Conservation (phyloP, 495 filamentous ascomycete species). For the Penicillium samsonianum region DNA sequence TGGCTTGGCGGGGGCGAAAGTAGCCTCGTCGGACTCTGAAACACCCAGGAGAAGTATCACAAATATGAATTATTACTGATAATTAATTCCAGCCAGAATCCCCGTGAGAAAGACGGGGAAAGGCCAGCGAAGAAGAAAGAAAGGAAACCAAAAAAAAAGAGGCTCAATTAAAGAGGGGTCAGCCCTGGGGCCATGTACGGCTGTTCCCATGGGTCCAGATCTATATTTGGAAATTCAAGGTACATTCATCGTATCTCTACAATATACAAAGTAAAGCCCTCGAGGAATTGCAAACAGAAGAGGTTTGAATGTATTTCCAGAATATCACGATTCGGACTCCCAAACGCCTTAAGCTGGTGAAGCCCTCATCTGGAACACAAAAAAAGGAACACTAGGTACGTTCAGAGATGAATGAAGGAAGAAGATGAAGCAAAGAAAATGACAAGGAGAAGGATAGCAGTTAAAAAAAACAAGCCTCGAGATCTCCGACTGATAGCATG, state of each 20-base stretch:
- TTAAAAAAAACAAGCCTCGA: conserved; percentile 14
- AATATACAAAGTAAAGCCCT: not conserved
- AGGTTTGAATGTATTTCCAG: conserved; percentile 20
- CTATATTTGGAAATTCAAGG: conserved; percentile 2
- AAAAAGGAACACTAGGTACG: conserved; percentile 24
- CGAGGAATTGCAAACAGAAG: not conserved
- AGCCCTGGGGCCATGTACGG: not conserved
- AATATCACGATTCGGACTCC: conserved; percentile 25
- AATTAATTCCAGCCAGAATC: not conserved
- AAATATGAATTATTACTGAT: too few species aligned
- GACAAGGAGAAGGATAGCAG: conserved; percentile 15
- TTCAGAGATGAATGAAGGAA: conserved; percentile 15
- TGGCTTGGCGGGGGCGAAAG: conserved; percentile 26
- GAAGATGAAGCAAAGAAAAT: conserved; percentile 13
- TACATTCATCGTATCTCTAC: conserved; percentile 3
- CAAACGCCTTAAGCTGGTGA: conserved; percentile 26
- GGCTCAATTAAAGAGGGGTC: conserved; percentile 10
- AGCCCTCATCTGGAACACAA: conserved; percentile 25
- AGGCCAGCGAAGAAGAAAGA: not conserved
- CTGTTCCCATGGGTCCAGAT: conserved; percentile 2
- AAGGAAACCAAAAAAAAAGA: not conserved
- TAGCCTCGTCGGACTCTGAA: conserved; percentile 8
- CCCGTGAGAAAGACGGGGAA: not conserved
- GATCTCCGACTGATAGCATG: conserved; percentile 1
- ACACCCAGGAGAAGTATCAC: not conserved